Evolutionary conservation across 2,329 filamentous ascomycete species (phyloP), one percentile per base, ranked within the genome.

Genomic region (Penicillium sp.): DNA sequence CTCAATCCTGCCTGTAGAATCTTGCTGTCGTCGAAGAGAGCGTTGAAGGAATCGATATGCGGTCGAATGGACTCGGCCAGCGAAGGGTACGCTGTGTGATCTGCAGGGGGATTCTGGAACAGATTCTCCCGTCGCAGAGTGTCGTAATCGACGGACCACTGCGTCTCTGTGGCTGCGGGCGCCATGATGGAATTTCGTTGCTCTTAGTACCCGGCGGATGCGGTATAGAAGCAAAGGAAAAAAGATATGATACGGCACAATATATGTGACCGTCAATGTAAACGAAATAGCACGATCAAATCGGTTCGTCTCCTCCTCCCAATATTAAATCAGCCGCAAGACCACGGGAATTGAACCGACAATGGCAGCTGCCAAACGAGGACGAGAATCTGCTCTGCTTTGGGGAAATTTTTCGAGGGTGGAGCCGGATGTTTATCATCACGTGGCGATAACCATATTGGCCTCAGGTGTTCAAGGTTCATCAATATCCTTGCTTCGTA

Each of bases 41-140:
- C 86, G 78, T 99, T 96, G 84, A 97, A 99, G 7, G 94, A 94
- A 68, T 97, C 87, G 65, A 97, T 88, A 74, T 99, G 94, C 46
- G 94, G 94, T 61, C 89, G 82, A 56, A 97, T 86, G n/a, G 93
- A 90, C 57, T 84, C 83, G 66, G 92, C 88, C 44, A 99, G 84
- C 19, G 89, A 83, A 13, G 94, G 94, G 69, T 96, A 97, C 55
- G 93, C 91, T 9, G 89, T 89, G 64, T 85, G 88, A 70, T 97
- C 92, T 67, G 84, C 88, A 0, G 94, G 93, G 16, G 94, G 93
- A 63, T 95, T 87, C 67, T 84, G 82, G 74, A 99, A 99, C 19
- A 99, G 88, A 48, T 89, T 83, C 69, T 99, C 90, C 67, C 93
- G 88, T 56, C 90, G 86, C 56, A 92, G 76, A 4, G 90, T 95